A percentile compares a stretch with the other conserved stretches of the same genome.
phyloP scores from a whole-genome alignment of 2,329 filamentous ascomycete genomes.

The Aspergillus puulaauensis region DNA sequence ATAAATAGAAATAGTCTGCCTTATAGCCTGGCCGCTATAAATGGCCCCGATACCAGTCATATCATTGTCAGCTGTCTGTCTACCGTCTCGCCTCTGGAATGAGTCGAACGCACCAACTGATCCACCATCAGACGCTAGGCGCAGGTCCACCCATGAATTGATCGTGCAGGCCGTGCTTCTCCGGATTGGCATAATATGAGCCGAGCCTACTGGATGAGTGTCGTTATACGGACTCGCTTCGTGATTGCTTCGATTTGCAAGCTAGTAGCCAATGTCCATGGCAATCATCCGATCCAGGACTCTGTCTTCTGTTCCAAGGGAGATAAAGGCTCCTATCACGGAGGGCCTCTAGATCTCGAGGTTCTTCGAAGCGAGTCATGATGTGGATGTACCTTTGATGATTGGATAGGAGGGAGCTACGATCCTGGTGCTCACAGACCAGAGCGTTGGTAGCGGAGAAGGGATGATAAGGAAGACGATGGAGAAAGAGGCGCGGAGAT shows the following conservation, averaged over 20 bases:
- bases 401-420: conserved; percentile 8
- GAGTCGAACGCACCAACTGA: conserved; percentile 10
- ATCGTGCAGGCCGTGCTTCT: conserved; percentile 21
- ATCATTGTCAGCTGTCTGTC: conserved; percentile 9
- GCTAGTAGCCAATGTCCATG: background rate
- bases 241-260: background rate
- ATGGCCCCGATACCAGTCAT: conserved; percentile 18
- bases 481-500: background rate
- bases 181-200: conserved; percentile 1
- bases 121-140: conserved; percentile 25
- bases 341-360: background rate
- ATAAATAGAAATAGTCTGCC: conserved; percentile 20
- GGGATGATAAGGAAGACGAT: conserved; percentile 3
- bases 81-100: background rate
- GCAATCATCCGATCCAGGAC: background rate
- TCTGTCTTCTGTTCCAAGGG: background rate
- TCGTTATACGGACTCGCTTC: conserved; percentile 1
- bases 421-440: background rate
- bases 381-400: background rate
- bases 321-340: conserved; percentile 1
- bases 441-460: background rate
- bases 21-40: conserved; percentile 10
- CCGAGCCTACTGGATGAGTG: conserved; percentile 9
- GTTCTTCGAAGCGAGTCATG: background rate
- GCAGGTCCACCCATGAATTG: conserved; percentile 16